phyloP scores from a whole-genome alignment of 192 early-diverging fungal species.

The Umbelopsis sp. region DNA sequence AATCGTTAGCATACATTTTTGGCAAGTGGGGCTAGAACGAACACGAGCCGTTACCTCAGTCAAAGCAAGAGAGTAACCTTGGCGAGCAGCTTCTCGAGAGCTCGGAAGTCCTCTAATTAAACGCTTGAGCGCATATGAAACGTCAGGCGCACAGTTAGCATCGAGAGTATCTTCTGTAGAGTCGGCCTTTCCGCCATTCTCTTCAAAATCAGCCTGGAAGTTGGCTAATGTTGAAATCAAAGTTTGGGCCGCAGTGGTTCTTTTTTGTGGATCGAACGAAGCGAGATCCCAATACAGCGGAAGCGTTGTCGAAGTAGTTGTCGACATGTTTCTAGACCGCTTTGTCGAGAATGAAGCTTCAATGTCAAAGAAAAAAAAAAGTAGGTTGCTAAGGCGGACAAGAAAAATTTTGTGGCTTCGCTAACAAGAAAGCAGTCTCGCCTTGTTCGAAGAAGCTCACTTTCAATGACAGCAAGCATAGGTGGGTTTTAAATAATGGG shows the following conservation, averaged over 20 bases:
- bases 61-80: constrained; percentile 94
- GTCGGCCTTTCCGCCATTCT: constrained; percentile 9
- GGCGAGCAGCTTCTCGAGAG: constrained; percentile 85
- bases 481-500: too few relatives aligned
- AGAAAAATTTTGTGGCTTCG: constrained; percentile 1
- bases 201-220: constrained; percentile 33
- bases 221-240: constrained; percentile 32
- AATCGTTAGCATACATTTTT: not conserved
- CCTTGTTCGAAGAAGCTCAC: not conserved
- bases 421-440: constrained; percentile 1
- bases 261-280: constrained; percentile 32
- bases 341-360: constrained; percentile 10
- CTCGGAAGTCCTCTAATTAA: constrained; percentile 87
- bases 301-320: constrained; percentile 39
- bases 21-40: not conserved
- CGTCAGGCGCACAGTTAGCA: constrained; percentile 70
- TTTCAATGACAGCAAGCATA: not conserved
- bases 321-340: constrained; percentile 20
- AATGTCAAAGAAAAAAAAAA: constrained; percentile 23
- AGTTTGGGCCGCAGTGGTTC: constrained; percentile 29
- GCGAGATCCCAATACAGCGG: constrained; percentile 48
- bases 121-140: constrained; percentile 85
- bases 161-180: constrained; percentile 56
- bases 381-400: not conserved
- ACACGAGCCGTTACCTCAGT: constrained; percentile 59